Evolutionary conservation across 148 eudicot genomes (phyloP).

Genomic region (Rhododendron griersonianum): DNA sequence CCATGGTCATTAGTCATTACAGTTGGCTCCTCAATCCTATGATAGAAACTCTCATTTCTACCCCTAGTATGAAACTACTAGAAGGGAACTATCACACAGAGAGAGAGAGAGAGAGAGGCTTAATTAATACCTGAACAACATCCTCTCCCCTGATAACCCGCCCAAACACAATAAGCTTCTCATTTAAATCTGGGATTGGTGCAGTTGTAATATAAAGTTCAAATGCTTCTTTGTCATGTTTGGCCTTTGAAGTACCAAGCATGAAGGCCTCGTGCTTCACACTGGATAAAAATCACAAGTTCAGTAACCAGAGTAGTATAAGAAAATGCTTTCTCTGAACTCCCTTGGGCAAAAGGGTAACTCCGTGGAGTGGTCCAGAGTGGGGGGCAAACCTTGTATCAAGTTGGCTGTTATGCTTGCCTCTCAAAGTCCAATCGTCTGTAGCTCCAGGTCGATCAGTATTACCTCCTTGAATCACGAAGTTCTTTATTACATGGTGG

Average conservation of each 20-base stretch:
- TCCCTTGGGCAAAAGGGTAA: background rate
- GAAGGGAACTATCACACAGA: background rate
- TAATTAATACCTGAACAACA: slow-evolving; percentile 63
- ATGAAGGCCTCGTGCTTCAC: slow-evolving; percentile 91
- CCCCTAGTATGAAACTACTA: background rate
- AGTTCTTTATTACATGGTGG: slow-evolving; percentile 76
- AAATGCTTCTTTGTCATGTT: slow-evolving; percentile 47
- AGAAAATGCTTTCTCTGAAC: background rate
- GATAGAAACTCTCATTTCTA: background rate
- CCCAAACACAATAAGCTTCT: slow-evolving; percentile 78
- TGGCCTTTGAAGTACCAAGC: slow-evolving; percentile 80
- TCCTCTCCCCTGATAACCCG: slow-evolving; percentile 78
- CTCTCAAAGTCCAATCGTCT: slow-evolving; percentile 74
- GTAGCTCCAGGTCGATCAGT: slow-evolving; percentile 44
- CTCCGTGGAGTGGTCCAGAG: background rate
- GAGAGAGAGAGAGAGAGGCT: background rate
- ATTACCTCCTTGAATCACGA: slow-evolving; percentile 76
- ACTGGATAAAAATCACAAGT: slow-evolving; percentile 28
- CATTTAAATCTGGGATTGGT: slow-evolving; percentile 81
- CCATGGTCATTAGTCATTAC: background rate
- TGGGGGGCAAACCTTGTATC: slow-evolving; percentile 49
- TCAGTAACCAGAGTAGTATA: background rate
- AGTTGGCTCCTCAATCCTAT: background rate
- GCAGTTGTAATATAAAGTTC: slow-evolving; percentile 84
- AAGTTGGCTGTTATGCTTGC: slow-evolving; percentile 62